Conservation (phyloP, 169 alveolate species). For the Plasmodium relictum region DNA sequence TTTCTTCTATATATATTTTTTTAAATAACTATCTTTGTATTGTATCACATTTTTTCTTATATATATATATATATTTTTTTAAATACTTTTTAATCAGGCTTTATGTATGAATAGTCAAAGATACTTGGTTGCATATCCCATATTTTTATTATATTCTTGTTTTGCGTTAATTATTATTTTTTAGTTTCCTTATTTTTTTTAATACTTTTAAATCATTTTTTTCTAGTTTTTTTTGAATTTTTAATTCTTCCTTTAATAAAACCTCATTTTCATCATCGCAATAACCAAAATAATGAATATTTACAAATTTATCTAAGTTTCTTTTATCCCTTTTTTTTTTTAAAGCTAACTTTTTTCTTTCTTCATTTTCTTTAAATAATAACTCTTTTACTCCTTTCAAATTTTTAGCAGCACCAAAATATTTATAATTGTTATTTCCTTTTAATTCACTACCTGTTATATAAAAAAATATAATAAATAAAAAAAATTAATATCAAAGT, state of each 20-base stretch:
- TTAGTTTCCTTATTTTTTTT: slow-evolving; percentile 72
- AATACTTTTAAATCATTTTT: slow-evolving; percentile 54
- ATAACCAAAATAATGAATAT: slow-evolving; percentile 72
- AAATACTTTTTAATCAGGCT: slow-evolving; percentile 23
- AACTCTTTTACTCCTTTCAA: slow-evolving; percentile 95
- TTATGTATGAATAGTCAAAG: slow-evolving; percentile 87
- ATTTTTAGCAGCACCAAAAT: slow-evolving; percentile 97
- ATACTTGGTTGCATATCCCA: slow-evolving; percentile 89
- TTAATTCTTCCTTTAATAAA: slow-evolving; percentile 38
- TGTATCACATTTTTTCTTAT: not conserved
- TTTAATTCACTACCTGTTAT: slow-evolving; percentile 84
- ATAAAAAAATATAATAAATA: not conserved
- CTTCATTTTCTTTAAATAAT: slow-evolving; percentile 87
- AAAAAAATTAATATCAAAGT: not conserved
- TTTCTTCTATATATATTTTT: not conserved
- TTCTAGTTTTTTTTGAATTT: slow-evolving; percentile 49
- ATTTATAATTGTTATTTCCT: slow-evolving; percentile 93
- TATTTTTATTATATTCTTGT: slow-evolving; percentile 86
- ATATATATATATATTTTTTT: not conserved
- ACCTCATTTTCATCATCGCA: slow-evolving; percentile 69
- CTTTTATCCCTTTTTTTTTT: slow-evolving; percentile 49
- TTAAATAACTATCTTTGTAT: not conserved
- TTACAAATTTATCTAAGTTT: slow-evolving; percentile 39
- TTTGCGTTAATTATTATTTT: slow-evolving; percentile 86
- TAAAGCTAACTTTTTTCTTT: slow-evolving; percentile 39